Evolutionary conservation across 345 rosid genomes (phyloP), one percentile per base, ranked within the genome.

Genomic region (Carallia pectinifolia): DNA sequence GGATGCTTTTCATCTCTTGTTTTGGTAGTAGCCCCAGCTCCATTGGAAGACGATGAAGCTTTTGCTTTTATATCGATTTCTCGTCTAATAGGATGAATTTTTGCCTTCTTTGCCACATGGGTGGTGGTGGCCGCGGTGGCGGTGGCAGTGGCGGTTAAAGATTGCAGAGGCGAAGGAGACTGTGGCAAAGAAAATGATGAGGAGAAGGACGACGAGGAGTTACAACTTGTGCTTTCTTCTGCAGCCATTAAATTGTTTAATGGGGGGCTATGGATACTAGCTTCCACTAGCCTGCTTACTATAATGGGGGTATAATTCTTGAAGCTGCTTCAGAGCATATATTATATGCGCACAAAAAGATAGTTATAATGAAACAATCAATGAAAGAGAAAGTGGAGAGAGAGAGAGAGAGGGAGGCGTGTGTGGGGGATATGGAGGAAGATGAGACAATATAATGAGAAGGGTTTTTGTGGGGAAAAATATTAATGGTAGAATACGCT

Each of bases 1-100:
- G 71, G 67, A 39, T 70, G 71, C 4, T 65, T 58, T 29, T 13
- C 7, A 59, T 67, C 71, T 38, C 55, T 10, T 1, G 34, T 47
- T 38, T 19, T 13, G 37, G 34, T 15, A 0, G 54, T 27, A 18
- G 59, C 40, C 10, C 33, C 36, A 8, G 5, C 47, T 40, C 2
- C 10, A 2, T 23, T 23, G 23, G 23, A 23, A 23, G 47, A 40
- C 10, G 47, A 9, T 40, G 47, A 8, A 9, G 47, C 47, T 40
- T 9, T 40, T 13, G 2, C 47, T 10, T 9, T 40, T 13, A 10
- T 9, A 9, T 40, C 47, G 2, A 2, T 13, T 13, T 40, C 47
- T 40, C 2, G 47, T 1, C 13, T 13, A 40, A 8, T 40, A 44
- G 2, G 50, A 2, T 12, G 50, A 44, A 16, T 12, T 44, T 44